Conservation (phyloP, 257 asterid species). For the Osmanthus fragrans region DNA sequence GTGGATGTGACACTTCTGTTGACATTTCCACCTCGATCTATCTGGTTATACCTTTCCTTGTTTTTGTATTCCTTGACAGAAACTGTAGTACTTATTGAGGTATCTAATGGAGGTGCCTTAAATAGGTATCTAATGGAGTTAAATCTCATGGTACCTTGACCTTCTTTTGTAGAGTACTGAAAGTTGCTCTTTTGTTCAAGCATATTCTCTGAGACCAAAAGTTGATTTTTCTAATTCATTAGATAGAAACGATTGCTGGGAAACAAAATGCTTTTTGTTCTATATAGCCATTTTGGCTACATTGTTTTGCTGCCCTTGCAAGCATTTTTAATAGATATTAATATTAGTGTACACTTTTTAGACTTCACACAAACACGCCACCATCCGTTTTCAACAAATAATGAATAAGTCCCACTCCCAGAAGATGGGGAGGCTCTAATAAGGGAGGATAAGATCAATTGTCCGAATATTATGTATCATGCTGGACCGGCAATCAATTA, state of each 20-base stretch:
- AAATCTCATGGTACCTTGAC: too few relatives aligned
- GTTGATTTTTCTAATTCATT: neutral
- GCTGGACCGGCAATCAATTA: too few relatives aligned
- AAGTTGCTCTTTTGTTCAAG: neutral
- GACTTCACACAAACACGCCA: neutral
- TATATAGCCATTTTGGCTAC: neutral
- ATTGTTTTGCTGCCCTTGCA: neutral
- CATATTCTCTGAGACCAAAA: neutral
- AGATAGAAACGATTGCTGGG: neutral
- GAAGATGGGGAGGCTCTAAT: too few relatives aligned
- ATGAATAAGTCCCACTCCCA: too few relatives aligned
- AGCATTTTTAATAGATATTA: too few relatives aligned
- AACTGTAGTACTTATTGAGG: neutral
- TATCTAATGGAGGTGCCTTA: too few relatives aligned
- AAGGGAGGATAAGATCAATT: too few relatives aligned
- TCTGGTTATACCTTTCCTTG: neutral
- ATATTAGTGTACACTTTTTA: neutral
- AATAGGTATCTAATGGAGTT: too few relatives aligned
- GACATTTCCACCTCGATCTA: neutral
- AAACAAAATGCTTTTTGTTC: neutral
- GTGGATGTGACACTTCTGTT: neutral
- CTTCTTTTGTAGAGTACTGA: neutral
- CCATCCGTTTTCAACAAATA: neutral
- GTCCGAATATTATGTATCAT: too few relatives aligned
- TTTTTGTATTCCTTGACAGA: neutral